A percentile compares a stretch with the other conserved stretches of the same genome.
phyloP scores from a whole-genome alignment of 2,329 filamentous ascomycete species.

The Trichoderma sp. region DNA sequence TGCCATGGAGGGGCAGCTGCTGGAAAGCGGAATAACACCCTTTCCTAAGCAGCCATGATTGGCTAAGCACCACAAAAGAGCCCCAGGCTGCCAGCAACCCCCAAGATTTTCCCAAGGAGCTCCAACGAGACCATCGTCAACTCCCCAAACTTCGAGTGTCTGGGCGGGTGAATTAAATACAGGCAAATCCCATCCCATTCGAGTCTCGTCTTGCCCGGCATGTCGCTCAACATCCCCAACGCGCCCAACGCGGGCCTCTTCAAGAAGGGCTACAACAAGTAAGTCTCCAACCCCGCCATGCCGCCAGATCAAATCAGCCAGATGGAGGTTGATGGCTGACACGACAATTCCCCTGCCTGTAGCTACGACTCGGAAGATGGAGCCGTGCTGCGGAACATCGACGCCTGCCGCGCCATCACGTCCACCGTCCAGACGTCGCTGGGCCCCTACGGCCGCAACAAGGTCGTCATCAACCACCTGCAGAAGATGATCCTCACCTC shows the following conservation, averaged over 20 bases:
- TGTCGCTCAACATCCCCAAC: conserved; percentile 95
- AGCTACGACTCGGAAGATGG: conserved; percentile 99
- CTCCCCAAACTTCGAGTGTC: conserved; percentile 9
- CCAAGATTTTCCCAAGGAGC: conserved; percentile 24
- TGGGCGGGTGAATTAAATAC: background rate
- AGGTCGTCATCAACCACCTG: conserved; percentile 99
- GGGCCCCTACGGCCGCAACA: conserved; percentile 96
- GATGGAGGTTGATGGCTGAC: conserved; percentile 5
- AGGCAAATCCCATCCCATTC: background rate
- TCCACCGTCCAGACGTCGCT: conserved; percentile 96
- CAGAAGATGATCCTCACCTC: conserved; percentile 99
- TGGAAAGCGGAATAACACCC: conserved; percentile 17
- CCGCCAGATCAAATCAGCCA: background rate
- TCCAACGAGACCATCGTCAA: conserved; percentile 12
- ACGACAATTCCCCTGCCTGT: conserved; percentile 33
- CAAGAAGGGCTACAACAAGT: conserved; percentile 97
- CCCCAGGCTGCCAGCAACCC: conserved; percentile 18
- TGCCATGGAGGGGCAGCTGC: conserved; percentile 13
- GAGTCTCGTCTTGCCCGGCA: conserved; percentile 39
- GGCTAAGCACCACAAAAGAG: conserved; percentile 9
- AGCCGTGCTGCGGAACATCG: conserved; percentile 96
- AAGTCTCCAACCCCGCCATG: conserved; percentile 40
- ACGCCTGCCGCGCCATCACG: conserved; percentile 93
- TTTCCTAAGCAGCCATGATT: conserved; percentile 17
- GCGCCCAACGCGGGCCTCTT: conserved; percentile 92